Base-by-base conservation (phyloP, 768 basidiomycete genomes). In the Clitopilus passeckerianus region DNA sequence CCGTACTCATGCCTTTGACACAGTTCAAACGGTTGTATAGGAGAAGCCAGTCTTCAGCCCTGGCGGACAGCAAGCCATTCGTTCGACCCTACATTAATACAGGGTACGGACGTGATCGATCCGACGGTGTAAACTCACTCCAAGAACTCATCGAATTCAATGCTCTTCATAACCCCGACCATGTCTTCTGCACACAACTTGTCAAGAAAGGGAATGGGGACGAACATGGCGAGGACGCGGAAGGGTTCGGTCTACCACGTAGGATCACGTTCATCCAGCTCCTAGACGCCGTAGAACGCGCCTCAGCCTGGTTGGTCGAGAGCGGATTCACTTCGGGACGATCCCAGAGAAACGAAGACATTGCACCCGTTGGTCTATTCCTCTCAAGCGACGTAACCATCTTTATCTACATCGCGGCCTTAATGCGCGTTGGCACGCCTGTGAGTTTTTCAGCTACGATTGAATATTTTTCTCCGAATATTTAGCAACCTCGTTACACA, bases 121-220 rank as follows among this genome's bases (percentile, higher is more conserved):
- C 63, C 2, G 61, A 65, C n/a, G 73, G 70, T 15, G 66, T 76
- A 53, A 67, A 68, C 9, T 69, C 75, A 4, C 68, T 77, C 23
- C 73, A 74, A 15, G 72, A 76, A 46, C 69, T 77, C 46, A 70
- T 77, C 22, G 70, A 72, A 24, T 77, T 77, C 66, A 66, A 66
- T 44, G 71, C 75, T 2, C 57, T 56, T 24, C 64, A 73, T 55
- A 76, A 77, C 53, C 68, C 71, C 15, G 63, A 73, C 57, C 72
- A 74, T 30, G 66, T 72, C 24, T 76, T 75, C 43, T 73, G 74
- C 30, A 59, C 66, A 7, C 68, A 41, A 41, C 37, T 41, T n/a
- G n/a, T 41, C 37, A 41, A 41, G n/a, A 41, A 41, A 15, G n/a
- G 37, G 14, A n/a, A 12, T 9, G n/a, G 10, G 37, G 37, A 41